Conservation (phyloP, 164 flowering plant species). For the Nymphaea colorata region DNA sequence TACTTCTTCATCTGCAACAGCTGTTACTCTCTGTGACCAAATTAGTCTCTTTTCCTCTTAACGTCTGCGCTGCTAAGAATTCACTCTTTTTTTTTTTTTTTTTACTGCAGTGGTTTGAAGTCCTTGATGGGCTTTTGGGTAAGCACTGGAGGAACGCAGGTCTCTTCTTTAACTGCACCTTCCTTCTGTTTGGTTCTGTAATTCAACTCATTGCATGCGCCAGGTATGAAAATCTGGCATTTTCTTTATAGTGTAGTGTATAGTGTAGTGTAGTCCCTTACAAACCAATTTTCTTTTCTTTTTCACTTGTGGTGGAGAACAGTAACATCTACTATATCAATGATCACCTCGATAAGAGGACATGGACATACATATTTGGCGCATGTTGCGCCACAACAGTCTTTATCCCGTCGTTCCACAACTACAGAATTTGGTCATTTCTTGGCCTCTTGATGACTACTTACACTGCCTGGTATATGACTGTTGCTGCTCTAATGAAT, state of each 20-base stretch:
- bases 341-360: constrained; percentile 67
- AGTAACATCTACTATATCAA: constrained; percentile 85
- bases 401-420: constrained; percentile 81
- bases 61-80: not conserved
- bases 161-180: constrained; percentile 72
- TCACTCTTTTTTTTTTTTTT: not conserved
- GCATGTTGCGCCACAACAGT: constrained; percentile 83
- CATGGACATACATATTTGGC: constrained; percentile 85
- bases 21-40: too few species aligned
- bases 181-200: constrained; percentile 73
- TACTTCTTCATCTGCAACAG: not conserved
- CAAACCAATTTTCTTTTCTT: not conserved
- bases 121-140: constrained; percentile 75
- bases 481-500: constrained; percentile 58
- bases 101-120: constrained; percentile 73
- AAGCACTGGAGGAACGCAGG: constrained; percentile 67
- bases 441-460: constrained; percentile 84
- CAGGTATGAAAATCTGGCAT: constrained; percentile 30
- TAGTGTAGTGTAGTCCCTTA: not conserved
- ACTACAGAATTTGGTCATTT: constrained; percentile 83
- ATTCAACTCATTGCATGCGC: constrained; percentile 89
- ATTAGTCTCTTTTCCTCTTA: too few species aligned
- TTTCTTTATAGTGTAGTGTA: too few species aligned
- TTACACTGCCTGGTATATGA: constrained; percentile 81
- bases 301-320: constrained; percentile 8